Evolutionary conservation across 2,329 filamentous ascomycete species (phyloP).

Genomic region (Onygena corvina): DNA sequence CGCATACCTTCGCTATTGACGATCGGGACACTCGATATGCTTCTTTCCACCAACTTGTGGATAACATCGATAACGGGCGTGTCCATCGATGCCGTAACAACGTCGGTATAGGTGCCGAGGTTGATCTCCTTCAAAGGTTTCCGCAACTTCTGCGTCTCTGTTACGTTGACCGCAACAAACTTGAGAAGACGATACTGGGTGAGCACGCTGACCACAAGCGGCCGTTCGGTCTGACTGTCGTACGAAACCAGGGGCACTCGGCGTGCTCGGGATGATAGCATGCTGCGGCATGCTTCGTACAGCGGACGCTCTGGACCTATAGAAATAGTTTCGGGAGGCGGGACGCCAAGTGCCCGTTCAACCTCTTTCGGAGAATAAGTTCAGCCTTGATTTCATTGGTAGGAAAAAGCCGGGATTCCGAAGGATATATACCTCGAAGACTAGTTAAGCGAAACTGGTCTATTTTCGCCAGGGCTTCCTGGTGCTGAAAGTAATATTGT

Average conservation of each 20-base stretch:
- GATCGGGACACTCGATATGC: constrained; percentile 90
- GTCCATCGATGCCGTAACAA: constrained; percentile 77
- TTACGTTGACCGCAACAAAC: constrained; percentile 91
- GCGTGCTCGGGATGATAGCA: constrained; percentile 85
- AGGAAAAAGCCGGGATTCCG: neutral
- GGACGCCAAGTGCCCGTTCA: constrained; percentile 82
- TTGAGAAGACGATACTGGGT: constrained; percentile 98
- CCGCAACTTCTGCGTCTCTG: constrained; percentile 75
- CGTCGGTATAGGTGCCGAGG: constrained; percentile 68
- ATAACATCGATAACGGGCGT: constrained; percentile 90
- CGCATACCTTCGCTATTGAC: constrained; percentile 53
- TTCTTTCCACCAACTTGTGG: constrained; percentile 79
- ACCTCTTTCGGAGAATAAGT: constrained; percentile 52
- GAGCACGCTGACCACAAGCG: constrained; percentile 91
- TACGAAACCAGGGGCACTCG: constrained; percentile 87
- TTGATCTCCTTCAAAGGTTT: constrained; percentile 76
- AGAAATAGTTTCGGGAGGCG: constrained; percentile 88
- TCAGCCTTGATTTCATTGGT: neutral
- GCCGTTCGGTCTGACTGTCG: constrained; percentile 83
- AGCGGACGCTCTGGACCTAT: constrained; percentile 81
- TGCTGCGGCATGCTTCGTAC: constrained; percentile 87
- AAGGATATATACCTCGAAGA: constrained; percentile 56
- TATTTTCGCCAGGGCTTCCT: constrained; percentile 75
- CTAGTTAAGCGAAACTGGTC: constrained; percentile 90
- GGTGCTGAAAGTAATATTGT: constrained; percentile 97